Evolutionary conservation across 805 yeast species (phyloP).

Genomic region (Hanseniaspora nectarophila): DNA sequence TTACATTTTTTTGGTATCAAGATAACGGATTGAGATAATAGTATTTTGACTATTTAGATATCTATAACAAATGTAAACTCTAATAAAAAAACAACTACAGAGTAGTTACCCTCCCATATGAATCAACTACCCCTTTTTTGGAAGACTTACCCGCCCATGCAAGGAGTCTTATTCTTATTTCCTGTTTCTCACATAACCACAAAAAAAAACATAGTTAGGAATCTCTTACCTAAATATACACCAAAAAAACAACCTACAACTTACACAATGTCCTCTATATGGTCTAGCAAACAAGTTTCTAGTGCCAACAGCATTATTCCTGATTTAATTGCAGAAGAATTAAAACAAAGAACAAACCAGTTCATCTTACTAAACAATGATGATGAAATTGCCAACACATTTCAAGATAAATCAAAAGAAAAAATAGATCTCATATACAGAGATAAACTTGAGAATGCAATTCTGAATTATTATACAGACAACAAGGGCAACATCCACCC

Average conservation of each 20-base stretch:
- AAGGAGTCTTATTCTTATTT: too few relatives aligned
- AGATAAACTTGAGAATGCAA: not conserved
- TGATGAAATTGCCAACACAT: not conserved
- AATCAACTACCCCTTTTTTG: too few relatives aligned
- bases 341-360: not conserved
- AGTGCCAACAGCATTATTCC: slow-evolving; percentile 13
- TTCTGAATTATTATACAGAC: not conserved
- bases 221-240: too few relatives aligned
- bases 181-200: too few relatives aligned
- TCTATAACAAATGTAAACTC: too few relatives aligned
- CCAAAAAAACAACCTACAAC: not conserved
- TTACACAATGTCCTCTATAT: not conserved
- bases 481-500: not conserved
- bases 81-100: too few relatives aligned
- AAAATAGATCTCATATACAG: not conserved
- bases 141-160: too few relatives aligned
- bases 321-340: slow-evolving; percentile 4
- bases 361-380: not conserved
- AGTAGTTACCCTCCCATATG: too few relatives aligned
- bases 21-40: too few relatives aligned
- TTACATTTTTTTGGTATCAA: too few relatives aligned
- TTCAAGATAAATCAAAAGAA: not conserved
- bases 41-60: too few relatives aligned
- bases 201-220: too few relatives aligned
- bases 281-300: not conserved